Percentiles rank a stretch among this genome's conserved stretches.
phyloP scores from a whole-genome alignment of 352 stramenopile genomes.

The Phytophthora colocasiae region DNA sequence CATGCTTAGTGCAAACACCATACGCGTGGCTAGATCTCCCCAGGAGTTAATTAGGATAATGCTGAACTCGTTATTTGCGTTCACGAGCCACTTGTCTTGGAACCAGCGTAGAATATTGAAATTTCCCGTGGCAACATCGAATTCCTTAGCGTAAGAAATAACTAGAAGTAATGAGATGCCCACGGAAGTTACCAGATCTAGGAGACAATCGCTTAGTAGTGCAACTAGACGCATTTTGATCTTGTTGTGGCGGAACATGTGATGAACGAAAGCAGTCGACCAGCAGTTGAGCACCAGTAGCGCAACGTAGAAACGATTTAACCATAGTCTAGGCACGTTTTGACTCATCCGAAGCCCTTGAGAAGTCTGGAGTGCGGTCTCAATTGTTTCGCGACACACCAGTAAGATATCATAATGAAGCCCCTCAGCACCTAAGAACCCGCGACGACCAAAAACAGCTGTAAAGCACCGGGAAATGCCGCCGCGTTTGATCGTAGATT shows the following conservation, averaged over 20 bases:
- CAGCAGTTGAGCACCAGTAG: conserved; percentile 47
- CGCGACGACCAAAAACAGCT: conserved; percentile 29
- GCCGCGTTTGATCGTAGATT: background rate
- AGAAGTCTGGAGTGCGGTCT: conserved; percentile 34
- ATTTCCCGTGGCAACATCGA: conserved; percentile 11
- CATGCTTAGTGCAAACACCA: conserved; percentile 44
- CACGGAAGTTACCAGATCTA: conserved; percentile 39
- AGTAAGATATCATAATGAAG: conserved; percentile 41
- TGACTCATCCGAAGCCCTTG: conserved; percentile 44
- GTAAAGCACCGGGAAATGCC: conserved; percentile 12
- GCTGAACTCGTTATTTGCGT: conserved; percentile 44
- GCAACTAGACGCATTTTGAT: conserved; percentile 35
- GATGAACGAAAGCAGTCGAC: conserved; percentile 43
- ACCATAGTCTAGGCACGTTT: conserved; percentile 34
- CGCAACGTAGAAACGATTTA: conserved; percentile 47
- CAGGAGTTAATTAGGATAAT: conserved; percentile 41
- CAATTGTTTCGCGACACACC: conserved; percentile 37
- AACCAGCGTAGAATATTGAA: conserved; percentile 38
- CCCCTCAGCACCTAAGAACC: conserved; percentile 33
- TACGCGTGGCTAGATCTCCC: conserved; percentile 31
- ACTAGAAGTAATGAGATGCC: conserved; percentile 34
- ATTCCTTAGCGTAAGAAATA: conserved; percentile 30
- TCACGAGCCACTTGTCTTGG: conserved; percentile 40
- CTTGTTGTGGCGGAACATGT: conserved; percentile 35
- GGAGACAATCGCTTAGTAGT: conserved; percentile 32